Conservation (phyloP, 805 yeast species). For the Candida ponderosae region DNA sequence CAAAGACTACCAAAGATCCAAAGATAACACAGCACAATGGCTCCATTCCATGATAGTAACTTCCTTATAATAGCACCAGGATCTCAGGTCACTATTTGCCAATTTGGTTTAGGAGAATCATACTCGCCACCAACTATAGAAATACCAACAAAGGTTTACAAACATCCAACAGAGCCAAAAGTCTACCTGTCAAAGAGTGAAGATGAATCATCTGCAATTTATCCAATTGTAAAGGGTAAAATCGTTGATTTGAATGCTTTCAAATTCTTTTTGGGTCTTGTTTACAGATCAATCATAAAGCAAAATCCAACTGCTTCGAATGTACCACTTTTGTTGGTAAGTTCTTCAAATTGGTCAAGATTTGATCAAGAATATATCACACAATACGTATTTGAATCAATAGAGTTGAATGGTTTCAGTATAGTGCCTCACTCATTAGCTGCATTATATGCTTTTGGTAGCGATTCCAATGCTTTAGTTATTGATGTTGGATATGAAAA, state of each 20-base stretch:
- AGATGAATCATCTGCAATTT: conserved; percentile 35
- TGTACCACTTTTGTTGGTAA: conserved; percentile 63
- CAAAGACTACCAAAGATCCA: background rate
- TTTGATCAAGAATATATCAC: conserved; percentile 60
- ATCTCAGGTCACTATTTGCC: conserved; percentile 63
- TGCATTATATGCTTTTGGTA: conserved; percentile 66
- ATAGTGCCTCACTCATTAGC: conserved; percentile 63
- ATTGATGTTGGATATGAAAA: conserved; percentile 74
- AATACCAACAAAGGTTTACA: conserved; percentile 72
- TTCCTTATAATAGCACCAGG: conserved; percentile 66
- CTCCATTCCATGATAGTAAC: conserved; percentile 22
- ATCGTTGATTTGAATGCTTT: conserved; percentile 67
- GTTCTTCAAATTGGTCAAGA: conserved; percentile 66
- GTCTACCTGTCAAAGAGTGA: conserved; percentile 22
- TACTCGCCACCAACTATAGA: conserved; percentile 68
- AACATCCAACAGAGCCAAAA: conserved; percentile 27
- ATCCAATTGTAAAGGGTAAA: conserved; percentile 58
- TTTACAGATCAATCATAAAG: conserved; percentile 38
- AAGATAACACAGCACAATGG: conserved; percentile 8
- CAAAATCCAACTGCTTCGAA: conserved; percentile 27
- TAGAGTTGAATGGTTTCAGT: conserved; percentile 67
- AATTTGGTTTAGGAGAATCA: conserved; percentile 69
- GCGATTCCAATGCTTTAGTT: conserved; percentile 57
- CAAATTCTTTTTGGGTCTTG: conserved; percentile 43
- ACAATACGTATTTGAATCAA: conserved; percentile 64